These are phyloP conservation scores for Talaromyces sp. DNA, from an alignment of 2,329 filamentous ascomycete genomes.

Conservation along the genomic window DNA sequence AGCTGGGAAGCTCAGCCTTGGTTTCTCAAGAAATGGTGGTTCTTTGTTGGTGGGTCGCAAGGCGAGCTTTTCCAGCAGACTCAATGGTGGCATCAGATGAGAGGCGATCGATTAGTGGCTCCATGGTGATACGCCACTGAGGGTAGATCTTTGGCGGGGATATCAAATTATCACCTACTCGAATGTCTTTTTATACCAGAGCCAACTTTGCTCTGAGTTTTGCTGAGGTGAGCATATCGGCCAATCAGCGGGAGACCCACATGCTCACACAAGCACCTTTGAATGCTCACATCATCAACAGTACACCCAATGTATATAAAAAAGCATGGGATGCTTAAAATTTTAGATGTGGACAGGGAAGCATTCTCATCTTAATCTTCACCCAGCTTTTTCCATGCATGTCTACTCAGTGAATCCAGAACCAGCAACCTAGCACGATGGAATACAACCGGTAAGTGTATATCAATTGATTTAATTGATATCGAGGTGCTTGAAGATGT, in stretches of 20 bases:
- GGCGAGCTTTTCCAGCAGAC: slow-evolving; percentile 8
- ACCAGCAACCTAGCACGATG: not conserved
- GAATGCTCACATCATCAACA: slow-evolving; percentile 4
- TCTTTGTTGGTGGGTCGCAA: slow-evolving; percentile 20
- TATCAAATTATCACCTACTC: too few relatives aligned
- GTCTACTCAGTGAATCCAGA: not conserved
- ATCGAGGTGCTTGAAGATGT: not conserved
- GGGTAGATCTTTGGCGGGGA: too few relatives aligned
- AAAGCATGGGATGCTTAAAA: not conserved
- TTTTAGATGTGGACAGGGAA: not conserved
- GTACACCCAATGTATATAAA: not conserved
- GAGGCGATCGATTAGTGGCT: slow-evolving; percentile 5
- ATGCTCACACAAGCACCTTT: not conserved
- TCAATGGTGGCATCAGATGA: slow-evolving; percentile 7
- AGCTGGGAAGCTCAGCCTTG: slow-evolving; percentile 40
- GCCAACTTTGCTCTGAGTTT: too few relatives aligned
- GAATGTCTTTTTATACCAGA: too few relatives aligned
- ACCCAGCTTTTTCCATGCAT: not conserved
- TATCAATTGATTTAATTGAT: not conserved
- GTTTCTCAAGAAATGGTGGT: slow-evolving; percentile 37
- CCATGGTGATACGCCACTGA: not conserved
- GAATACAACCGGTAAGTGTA: not conserved
- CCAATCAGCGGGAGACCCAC: not conserved
- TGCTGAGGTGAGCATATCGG: not conserved
- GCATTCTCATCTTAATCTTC: not conserved